Evolutionary conservation across 345 rosid genomes (phyloP), one percentile per base, ranked within the genome.

Genomic region (Schrenkiella parvula): DNA sequence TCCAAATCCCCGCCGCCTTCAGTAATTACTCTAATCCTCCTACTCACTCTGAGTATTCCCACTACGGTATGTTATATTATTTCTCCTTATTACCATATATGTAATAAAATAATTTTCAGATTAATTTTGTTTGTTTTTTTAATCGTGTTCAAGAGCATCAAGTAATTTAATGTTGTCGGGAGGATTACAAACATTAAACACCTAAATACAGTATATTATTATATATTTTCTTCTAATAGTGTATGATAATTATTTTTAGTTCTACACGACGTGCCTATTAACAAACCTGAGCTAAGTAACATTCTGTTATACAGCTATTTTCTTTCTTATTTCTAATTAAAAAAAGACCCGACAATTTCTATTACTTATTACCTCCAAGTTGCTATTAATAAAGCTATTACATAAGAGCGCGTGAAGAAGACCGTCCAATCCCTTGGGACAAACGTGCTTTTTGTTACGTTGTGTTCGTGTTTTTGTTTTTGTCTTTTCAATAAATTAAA

Each of bases 381-480:
- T 69, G 65, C 62, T 41, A 8, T 34, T 60, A 60, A 44, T 9
- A 51, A 21, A 12, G 28, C 12, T 26, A 23, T 8, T 19, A 54
- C 3, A 9, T 19, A 17, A 39, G 2, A 70, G 76, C 72, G 80
- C 80, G 80, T 77, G 72, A 22, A 0, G 0, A 41, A 17, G 18
- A 77, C 80, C 56, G 80, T 32, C 80, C 80, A 77, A 77, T 77
- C 72, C 46, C 65, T 15, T 64, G 32, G 42, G 72, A 64, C 23
- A 70, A 47, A 70, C 76, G 76, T 76, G 80, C 21, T 23, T 47
- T 69, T 48, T 57, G 67, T 76, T 70, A 18, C 56, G 10, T 76
- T 64, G 25, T 63, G 60, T 61, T 37, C 37, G 47, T 46, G 32
- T 70, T 51, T 6, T 53, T 56, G 29, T 17, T 1, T 19, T 1